Base-by-base conservation (phyloP, 768 basidiomycete genomes). In the Tricholoma bakamatsutake region DNA sequence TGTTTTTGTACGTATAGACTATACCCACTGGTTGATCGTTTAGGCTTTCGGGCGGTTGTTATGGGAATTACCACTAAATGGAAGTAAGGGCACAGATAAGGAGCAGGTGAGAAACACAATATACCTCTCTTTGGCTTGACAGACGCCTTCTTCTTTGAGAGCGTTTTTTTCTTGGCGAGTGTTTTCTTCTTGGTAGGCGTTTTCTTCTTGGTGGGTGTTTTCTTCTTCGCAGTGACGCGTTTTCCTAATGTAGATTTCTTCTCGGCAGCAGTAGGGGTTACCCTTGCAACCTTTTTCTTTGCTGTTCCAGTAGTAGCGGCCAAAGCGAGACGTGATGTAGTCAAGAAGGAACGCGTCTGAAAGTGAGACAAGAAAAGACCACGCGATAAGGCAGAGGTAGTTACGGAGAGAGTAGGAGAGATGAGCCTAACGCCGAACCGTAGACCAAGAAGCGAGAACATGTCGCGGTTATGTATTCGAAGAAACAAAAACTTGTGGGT, bases 271-370 rank as follows among this genome's bases (percentile, higher is more conserved):
- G 33, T 42, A 13, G 47, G 17, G 3, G n/a, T 21, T 35, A 4
- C 5, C 39, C 18, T 37, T 13, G 12, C 15, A 27, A 47, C 24
- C 13, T 40, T 30, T 27, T 28, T 45, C 21, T 4, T 24, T 2
- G 24, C 43, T 27, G 40, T 18, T 18, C 7, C 17, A 13, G 40
- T 13, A 18, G 43, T 18, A n/a, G n/a, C n/a, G 39, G 56, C 45
- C 31, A 56, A 52, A 39, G 59, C 54, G 42, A 58, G 59, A 49
- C 33, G 33, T 43, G 53, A 43, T 35, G 53, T 59, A 15, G 54
- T 51, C 34, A 61, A 30, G 63, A 64, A 64, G 11, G 59, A 61
- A 47, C 63, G 63, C 47, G 63, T 59, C 52, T 52, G 51, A 17
- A 54, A 17, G 39, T 47, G 53, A 24, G 58, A 43, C 42, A 57